Evolutionary conservation across 495 filamentous ascomycete genomes (phyloP).

Genomic region (Penicillium cosmopolitanum): DNA sequence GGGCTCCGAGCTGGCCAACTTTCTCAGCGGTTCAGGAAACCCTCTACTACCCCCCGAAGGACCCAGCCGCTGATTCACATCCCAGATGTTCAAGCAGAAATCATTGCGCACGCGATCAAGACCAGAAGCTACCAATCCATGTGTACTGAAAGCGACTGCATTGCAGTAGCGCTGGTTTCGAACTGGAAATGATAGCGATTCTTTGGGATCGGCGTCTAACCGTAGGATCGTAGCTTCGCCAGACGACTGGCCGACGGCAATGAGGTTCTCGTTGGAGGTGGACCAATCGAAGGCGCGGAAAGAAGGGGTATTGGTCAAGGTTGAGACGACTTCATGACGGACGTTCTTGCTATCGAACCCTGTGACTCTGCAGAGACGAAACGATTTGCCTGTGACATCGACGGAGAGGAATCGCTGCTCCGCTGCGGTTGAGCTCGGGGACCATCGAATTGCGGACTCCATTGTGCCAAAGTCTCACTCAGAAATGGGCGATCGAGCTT

Average conservation of each 20-base stretch:
- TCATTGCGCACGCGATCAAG: constrained; percentile 92
- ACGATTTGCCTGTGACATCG: constrained; percentile 77
- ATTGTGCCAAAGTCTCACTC: constrained; percentile 37
- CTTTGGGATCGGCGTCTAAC: constrained; percentile 67
- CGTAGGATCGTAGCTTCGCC: constrained; percentile 83
- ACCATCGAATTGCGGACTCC: constrained; percentile 85
- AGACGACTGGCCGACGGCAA: constrained; percentile 82
- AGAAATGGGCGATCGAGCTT: not conserved
- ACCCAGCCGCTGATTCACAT: constrained; percentile 69
- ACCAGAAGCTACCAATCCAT: constrained; percentile 80
- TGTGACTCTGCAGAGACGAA: constrained; percentile 77
- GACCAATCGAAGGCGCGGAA: constrained; percentile 98
- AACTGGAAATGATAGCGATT: constrained; percentile 71
- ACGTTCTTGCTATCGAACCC: constrained; percentile 60
- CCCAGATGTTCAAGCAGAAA: constrained; percentile 91
- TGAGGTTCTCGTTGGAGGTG: constrained; percentile 70
- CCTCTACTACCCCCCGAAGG: constrained; percentile 40
- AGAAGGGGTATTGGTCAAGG: constrained; percentile 78
- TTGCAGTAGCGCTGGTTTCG: constrained; percentile 90
- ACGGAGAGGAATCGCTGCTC: constrained; percentile 78
- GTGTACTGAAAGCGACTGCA: constrained; percentile 83
- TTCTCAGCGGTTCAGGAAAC: constrained; percentile 64
- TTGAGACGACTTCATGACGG: constrained; percentile 68
- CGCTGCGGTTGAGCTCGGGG: constrained; percentile 70
- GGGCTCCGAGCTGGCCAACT: constrained; percentile 80